These are phyloP conservation scores for Pisolithus marmoratus DNA, from an alignment of 768 basidiomycete species.

Conservation along the genomic window DNA sequence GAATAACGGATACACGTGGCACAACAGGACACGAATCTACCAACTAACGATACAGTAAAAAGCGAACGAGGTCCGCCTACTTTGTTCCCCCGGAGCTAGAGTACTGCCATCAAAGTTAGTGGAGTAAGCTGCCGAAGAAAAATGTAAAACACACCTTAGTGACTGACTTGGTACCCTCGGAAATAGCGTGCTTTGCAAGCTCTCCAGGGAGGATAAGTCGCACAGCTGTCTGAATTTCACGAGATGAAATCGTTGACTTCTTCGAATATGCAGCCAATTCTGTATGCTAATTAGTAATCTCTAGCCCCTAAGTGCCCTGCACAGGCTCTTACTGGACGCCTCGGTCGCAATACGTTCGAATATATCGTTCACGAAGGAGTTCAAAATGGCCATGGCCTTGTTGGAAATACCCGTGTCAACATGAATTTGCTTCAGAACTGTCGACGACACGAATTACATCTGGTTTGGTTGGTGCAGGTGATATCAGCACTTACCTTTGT, in stretches of 20 bases:
- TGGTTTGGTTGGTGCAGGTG: background rate
- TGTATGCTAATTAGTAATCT: constrained; percentile 22
- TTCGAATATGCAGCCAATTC: constrained; percentile 97
- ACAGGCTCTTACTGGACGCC: constrained; percentile 62
- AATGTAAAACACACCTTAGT: constrained; percentile 53
- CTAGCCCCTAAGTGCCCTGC: background rate
- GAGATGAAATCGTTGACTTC: constrained; percentile 97
- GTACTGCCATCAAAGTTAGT: constrained; percentile 42
- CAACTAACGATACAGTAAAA: constrained; percentile 21
- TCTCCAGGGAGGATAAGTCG: constrained; percentile 96
- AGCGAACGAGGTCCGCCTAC: constrained; percentile 30
- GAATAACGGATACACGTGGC: constrained; percentile 12
- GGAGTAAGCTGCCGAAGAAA: background rate
- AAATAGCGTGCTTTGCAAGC: constrained; percentile 69
- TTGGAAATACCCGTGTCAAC: constrained; percentile 99
- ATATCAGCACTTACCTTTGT: constrained; percentile 56
- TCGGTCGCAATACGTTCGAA: constrained; percentile 92
- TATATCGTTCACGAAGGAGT: constrained; percentile 95
- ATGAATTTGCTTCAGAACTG: constrained; percentile 95
- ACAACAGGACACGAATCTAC: constrained; percentile 17
- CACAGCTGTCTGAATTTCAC: constrained; percentile 96
- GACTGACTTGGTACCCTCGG: constrained; percentile 91
- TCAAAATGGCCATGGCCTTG: constrained; percentile 96
- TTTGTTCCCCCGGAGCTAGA: constrained; percentile 62
- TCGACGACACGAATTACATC: background rate